Conservation (phyloP, 1,284 basidiomycete genomes). For the Rhodotorula sp. region DNA sequence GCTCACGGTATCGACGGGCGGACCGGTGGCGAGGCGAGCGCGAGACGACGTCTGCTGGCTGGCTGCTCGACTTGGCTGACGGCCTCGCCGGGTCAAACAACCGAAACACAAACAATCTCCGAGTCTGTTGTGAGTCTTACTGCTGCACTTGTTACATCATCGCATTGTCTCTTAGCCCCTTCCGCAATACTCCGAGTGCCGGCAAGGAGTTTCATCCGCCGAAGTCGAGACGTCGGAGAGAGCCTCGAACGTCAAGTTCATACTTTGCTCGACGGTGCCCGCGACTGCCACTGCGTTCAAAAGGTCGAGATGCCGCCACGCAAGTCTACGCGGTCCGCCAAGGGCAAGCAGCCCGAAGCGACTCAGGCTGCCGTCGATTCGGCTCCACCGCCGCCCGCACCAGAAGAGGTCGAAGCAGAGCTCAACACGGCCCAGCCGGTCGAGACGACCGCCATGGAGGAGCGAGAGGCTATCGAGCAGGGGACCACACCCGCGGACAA, state of each 20-base stretch:
- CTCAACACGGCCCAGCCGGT: not conserved
- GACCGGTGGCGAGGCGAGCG: not conserved
- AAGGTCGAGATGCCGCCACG: conserved; percentile 19
- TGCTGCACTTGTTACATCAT: no score
- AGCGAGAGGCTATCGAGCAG: not conserved
- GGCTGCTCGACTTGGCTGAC: no score
- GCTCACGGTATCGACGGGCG: no score
- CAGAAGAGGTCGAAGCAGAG: conserved; percentile 21
- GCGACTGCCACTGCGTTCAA: not conserved
- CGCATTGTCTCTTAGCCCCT: no score
- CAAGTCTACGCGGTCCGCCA: conserved; percentile 11
- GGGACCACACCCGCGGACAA: not conserved
- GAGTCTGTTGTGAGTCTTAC: no score
- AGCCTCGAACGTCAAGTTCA: no score
- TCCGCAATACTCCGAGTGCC: no score
- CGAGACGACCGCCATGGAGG: not conserved
- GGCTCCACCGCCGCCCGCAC: conserved; percentile 22
- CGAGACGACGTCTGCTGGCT: not conserved
- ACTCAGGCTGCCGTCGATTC: not conserved
- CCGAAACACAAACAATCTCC: no score
- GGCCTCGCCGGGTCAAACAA: no score
- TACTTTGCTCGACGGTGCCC: no score
- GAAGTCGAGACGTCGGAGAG: no score
- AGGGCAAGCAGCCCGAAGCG: conserved; percentile 6
- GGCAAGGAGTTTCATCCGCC: no score